Evolutionary conservation across 1,139 yeast species (phyloP).

Genomic region (Debaryomyces coudertii): DNA sequence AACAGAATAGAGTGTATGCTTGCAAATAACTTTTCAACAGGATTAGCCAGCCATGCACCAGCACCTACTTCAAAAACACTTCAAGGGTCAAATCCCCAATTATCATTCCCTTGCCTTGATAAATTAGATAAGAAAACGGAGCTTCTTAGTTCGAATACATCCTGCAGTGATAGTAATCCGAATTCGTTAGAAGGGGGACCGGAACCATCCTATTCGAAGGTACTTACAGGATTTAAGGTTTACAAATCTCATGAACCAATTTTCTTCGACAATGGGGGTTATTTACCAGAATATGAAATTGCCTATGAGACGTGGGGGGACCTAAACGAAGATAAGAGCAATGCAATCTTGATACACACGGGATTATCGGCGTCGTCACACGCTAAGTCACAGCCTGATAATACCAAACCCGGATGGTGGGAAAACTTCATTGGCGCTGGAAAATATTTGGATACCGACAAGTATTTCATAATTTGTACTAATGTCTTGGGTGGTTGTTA

Average conservation of each 20-base stretch:
- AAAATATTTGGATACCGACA: conserved; percentile 74
- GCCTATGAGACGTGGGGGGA: conserved; percentile 95
- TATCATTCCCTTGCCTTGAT: conserved; percentile 87
- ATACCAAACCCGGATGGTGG: conserved; percentile 92
- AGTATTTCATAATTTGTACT: conserved; percentile 82
- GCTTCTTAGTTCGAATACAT: conserved; percentile 28
- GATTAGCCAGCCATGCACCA: conserved; percentile 1
- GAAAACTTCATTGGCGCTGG: conserved; percentile 90
- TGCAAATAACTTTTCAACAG: conserved; percentile 6
- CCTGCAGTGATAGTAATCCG: conserved; percentile 25
- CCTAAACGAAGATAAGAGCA: conserved; percentile 61
- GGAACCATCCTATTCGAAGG: conserved; percentile 80
- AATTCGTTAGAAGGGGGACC: conserved; percentile 70
- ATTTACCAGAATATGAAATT: conserved; percentile 69
- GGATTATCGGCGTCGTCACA: conserved; percentile 94
- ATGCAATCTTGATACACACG: conserved; percentile 81
- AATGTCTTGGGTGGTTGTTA: conserved; percentile 93
- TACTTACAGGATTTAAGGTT: conserved; percentile 67
- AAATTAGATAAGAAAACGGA: conserved; percentile 65
- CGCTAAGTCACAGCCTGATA: conserved; percentile 80
- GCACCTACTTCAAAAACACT: conserved; percentile 10
- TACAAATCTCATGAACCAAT: conserved; percentile 62
- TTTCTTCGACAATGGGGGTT: conserved; percentile 81
- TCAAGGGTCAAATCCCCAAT: conserved; percentile 56
- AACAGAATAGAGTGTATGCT: neutral